Evolutionary conservation across 345 rosid genomes (phyloP).

Genomic region (Pseudoturritis turrita): DNA sequence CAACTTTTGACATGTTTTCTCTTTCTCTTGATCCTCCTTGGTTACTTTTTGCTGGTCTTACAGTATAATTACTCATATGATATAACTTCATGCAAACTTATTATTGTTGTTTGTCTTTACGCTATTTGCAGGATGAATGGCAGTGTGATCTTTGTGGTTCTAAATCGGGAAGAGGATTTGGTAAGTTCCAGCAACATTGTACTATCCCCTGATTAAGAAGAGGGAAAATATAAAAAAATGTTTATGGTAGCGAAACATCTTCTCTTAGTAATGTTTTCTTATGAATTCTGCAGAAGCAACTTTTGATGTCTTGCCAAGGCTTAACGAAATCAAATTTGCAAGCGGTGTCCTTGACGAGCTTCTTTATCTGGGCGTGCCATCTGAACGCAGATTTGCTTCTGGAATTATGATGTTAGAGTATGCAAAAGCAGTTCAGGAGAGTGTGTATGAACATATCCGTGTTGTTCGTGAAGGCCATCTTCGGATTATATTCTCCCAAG

Average conservation of each 20-base stretch:
- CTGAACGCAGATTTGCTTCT: constrained; percentile 66
- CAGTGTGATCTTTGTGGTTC: constrained; percentile 91
- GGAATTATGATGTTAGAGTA: constrained; percentile 87
- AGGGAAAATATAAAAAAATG: not conserved
- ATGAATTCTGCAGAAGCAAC: constrained; percentile 73
- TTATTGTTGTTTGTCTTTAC: not conserved
- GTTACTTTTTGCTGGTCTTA: not conserved
- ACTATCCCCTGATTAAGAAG: not conserved
- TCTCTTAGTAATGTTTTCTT: not conserved
- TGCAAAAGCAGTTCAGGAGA: constrained; percentile 92
- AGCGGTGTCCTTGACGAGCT: constrained; percentile 97
- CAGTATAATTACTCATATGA: not conserved
- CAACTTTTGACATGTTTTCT: not conserved
- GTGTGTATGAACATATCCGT: constrained; percentile 95
- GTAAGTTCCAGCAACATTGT: constrained; percentile 43
- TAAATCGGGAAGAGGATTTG: constrained; percentile 97
- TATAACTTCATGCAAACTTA: not conserved
- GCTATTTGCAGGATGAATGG: constrained; percentile 77
- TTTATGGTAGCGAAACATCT: not conserved
- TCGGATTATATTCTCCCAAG: constrained; percentile 81
- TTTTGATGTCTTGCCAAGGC: constrained; percentile 91
- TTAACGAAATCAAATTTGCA: constrained; percentile 91
- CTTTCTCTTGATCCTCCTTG: not conserved
- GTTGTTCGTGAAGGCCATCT: constrained; percentile 98
- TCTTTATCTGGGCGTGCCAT: constrained; percentile 79